Percentiles rank a stretch among this genome's conserved stretches.
These are phyloP conservation scores for Nymphaea colorata DNA, from an alignment of 164 flowering plant genomes.

Conservation along the genomic window DNA sequence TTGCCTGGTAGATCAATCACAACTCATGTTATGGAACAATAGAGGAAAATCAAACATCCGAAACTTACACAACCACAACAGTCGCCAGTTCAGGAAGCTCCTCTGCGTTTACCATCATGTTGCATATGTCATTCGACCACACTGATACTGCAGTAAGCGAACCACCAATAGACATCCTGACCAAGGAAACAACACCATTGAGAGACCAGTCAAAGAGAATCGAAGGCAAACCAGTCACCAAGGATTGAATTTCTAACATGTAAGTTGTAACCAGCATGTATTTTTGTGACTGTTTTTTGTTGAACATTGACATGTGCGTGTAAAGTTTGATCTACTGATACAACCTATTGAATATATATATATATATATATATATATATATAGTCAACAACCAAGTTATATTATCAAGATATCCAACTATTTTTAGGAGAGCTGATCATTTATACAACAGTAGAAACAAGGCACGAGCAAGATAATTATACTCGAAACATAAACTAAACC, in stretches of 20 bases:
- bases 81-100: slow-evolving; percentile 80
- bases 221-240: background rate
- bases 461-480: background rate
- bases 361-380: too few relatives aligned
- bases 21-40: background rate
- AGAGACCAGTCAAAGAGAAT: background rate
- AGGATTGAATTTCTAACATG: background rate
- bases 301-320: too few relatives aligned
- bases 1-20: background rate
- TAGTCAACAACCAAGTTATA: too few relatives aligned
- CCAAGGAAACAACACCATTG: background rate
- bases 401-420: too few relatives aligned
- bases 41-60: slow-evolving; percentile 1
- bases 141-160: slow-evolving; percentile 72
- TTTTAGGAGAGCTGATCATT: too few relatives aligned
- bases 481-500: slow-evolving; percentile 19
- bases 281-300: too few relatives aligned
- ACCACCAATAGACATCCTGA: slow-evolving; percentile 92
- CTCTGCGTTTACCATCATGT: slow-evolving; percentile 34
- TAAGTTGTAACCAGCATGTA: background rate
- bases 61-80: slow-evolving; percentile 72
- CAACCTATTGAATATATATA: too few relatives aligned
- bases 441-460: too few relatives aligned
- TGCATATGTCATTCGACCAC: slow-evolving; percentile 61
- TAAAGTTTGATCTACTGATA: too few relatives aligned